Evolutionary conservation across 2,329 filamentous ascomycete genomes (phyloP), one percentile per base, ranked within the genome.

Genomic region (Colletotrichum coccodes): DNA sequence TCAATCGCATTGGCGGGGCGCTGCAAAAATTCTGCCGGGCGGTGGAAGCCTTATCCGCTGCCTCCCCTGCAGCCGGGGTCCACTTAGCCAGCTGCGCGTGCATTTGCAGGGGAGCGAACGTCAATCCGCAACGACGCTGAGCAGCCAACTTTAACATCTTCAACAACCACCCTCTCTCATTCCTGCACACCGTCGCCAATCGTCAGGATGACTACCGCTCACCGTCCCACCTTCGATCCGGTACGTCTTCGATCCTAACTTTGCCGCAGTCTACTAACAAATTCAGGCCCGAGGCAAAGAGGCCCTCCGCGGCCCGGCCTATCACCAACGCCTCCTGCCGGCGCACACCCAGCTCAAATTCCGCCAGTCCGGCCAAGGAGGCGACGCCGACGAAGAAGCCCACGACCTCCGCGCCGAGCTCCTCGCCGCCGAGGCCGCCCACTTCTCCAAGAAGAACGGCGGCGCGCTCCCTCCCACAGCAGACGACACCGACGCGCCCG

Each of bases 151-250:
- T 60, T 49, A 21, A 60, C 59, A 21, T n/a, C 32, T 21, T 18
- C 38, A 58, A 50, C 32, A n/a, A 34, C 46, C 56, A 36, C 36
- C n/a, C n/a, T n/a, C 32, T 34, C 5, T n/a, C 12, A 28, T 47
- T 44, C 30, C 8, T 53, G 23, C 38, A 60, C 26, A n/a, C 30
- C 50, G 44, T 26, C 59, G 54, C 40, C 12, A 40, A 32, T n/a
- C 23, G 30, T 32, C 46, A 73, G 66, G 42, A 91, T 92, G 90
- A 91, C 90, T 72, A 88, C 86, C 81, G 90, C 90, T 47, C 90
- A 92, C 73, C 92, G 96, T 83, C 96, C 96, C 64, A 99, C 96
- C 0, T 99, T 99, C 78, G 96, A 99, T 80, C 96, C 96, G 72
- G 93, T 95, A 88, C 36, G 12, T 56, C 16, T n/a, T 34, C 23